phyloP scores from a whole-genome alignment of 768 basidiomycete genomes.

The Pisolithus orientalis region DNA sequence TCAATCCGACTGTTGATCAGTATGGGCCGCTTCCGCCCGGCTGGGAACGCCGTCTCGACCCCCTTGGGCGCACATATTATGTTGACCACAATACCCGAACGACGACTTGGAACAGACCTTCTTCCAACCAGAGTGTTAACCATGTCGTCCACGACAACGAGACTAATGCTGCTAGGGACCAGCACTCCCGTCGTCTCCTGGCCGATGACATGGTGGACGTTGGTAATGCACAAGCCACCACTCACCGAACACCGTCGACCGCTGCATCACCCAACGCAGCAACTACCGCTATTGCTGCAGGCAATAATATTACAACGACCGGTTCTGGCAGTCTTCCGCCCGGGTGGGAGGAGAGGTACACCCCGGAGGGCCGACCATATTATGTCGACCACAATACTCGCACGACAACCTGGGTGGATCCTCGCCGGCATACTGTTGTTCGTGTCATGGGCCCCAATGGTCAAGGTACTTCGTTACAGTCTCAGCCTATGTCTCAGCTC shows the following conservation, averaged over 20 bases:
- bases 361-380: conserved; percentile 96
- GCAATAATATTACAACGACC: conserved; percentile 49
- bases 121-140: conserved; percentile 69
- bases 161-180: conserved; percentile 80
- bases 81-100: conserved; percentile 98
- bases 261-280: conserved; percentile 29
- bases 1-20: conserved; percentile 94
- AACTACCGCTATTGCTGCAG: conserved; percentile 45
- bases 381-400: conserved; percentile 99
- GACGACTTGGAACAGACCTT: conserved; percentile 96
- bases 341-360: conserved; percentile 99
- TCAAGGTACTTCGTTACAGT: conserved; percentile 81
- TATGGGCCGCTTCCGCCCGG: conserved; percentile 84
- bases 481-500: conserved; percentile 93
- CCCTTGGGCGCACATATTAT: conserved; percentile 93
- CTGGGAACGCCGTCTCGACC: conserved; percentile 97
- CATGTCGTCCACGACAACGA: conserved; percentile 64
- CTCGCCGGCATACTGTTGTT: conserved; percentile 91
- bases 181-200: conserved; percentile 77
- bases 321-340: conserved; percentile 87
- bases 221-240: conserved; percentile 37
- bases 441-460: conserved; percentile 95
- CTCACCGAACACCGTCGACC: conserved; percentile 35
- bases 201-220: conserved; percentile 84
- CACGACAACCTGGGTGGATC: conserved; percentile 99